These are phyloP conservation scores for Radiomyces spectabilis DNA, from an alignment of 192 early-diverging fungal species.

Conservation along the genomic window DNA sequence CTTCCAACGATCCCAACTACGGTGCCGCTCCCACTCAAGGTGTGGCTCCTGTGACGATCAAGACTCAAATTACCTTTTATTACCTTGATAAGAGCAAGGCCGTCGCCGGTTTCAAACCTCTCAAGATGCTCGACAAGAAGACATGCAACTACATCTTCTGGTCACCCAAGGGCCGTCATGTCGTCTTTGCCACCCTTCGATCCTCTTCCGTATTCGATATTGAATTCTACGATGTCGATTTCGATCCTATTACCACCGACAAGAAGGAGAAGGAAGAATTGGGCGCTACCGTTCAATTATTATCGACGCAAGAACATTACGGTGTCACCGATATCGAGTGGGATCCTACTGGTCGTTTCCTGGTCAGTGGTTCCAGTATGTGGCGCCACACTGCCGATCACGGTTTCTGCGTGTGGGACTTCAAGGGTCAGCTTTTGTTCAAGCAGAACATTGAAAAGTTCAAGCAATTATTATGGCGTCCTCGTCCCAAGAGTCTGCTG, in stretches of 20 bases:
- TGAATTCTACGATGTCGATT: conserved; percentile 92
- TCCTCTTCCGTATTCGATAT: conserved; percentile 68
- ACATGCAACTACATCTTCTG: conserved; percentile 79
- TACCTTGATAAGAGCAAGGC: conserved; percentile 69
- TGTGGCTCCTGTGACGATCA: conserved; percentile 40
- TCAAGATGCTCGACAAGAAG: conserved; percentile 80
- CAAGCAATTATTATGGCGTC: conserved; percentile 95
- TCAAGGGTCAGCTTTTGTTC: conserved; percentile 74
- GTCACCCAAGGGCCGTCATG: conserved; percentile 94
- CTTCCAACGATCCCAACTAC: conserved; percentile 59
- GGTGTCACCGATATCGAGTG: conserved; percentile 94
- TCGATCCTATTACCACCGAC: conserved; percentile 48
- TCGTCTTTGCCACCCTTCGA: conserved; percentile 80
- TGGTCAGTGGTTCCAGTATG: conserved; percentile 76
- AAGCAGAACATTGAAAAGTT: conserved; percentile 72
- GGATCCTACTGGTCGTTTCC: conserved; percentile 97
- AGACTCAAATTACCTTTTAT: conserved; percentile 76
- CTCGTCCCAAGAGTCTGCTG: conserved; percentile 80
- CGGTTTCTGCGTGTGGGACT: conserved; percentile 89
- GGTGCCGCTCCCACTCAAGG: conserved; percentile 47
- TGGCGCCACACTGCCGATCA: conserved; percentile 83
- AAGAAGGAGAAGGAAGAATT: conserved; percentile 46
- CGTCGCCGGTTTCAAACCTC: conserved; percentile 66
- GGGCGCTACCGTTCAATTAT: conserved; percentile 49
- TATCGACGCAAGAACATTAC: conserved; percentile 85